Evolutionary conservation across 192 early-diverging fungal species (phyloP), one percentile per base, ranked within the genome.

Genomic region (Backusella circina): DNA sequence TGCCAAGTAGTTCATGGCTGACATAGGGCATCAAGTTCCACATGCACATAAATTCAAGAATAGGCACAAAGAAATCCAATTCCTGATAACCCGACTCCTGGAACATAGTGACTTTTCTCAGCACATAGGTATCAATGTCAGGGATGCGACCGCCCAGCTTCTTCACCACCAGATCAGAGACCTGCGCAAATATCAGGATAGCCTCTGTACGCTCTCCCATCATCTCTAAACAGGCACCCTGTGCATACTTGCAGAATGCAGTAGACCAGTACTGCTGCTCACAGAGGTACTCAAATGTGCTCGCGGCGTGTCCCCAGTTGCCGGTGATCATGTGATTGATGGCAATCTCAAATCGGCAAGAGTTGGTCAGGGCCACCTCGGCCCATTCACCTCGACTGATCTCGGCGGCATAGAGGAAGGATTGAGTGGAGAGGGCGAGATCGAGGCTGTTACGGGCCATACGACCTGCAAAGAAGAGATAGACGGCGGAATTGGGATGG

Each of bases 161-260:
- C 44, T 82, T 80, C 31, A 72, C 76, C 18, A 86, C 83, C n/a
- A 88, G 33, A 15, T 77, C 68, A n/a, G 83, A 77, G 15, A 88
- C 84, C 28, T 82, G 33, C 13, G 82, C 81, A 66, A 91, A 94
- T 72, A 90, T 88, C 21, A 87, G 41, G 37, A 95, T 87, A 1
- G 94, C 94, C 44, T 93, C 92, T 30, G 86, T 87, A 13, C 87
- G 91, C 35, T 91, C 86, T 2, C 94, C 94, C 4, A 81, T 79
- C 39, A 84, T 84, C 31, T 84, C 85, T 7, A 85, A 50, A 28
- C 83, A 79, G 1, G 85, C 84, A 0, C 84, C 87, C 37, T 84
- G 80, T 38, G 81, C 82, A 67, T 87, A 88, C 10, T 80, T 75
- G 54, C 82, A 85, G 38, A 88, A 85, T 0, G 78, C 85, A 13